Conservation (phyloP, 768 basidiomycete genomes). For the Boletus rubescentipes region DNA sequence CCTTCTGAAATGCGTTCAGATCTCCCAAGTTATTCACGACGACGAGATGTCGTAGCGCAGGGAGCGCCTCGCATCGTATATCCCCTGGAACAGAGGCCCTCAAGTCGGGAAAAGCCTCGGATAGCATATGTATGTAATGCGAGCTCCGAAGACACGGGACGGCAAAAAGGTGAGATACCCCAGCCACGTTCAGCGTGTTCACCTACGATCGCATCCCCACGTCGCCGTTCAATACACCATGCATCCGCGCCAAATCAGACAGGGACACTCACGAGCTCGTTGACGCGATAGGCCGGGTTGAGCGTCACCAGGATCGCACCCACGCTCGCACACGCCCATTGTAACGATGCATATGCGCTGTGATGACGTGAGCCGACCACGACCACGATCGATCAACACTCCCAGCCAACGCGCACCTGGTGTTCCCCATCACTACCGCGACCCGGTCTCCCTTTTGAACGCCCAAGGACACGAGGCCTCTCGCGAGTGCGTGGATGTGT, state of each 20-base stretch:
- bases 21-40: constrained; percentile 62
- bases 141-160: constrained; percentile 70
- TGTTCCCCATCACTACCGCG: constrained; percentile 83
- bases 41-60: constrained; percentile 60
- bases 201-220: constrained; percentile 41
- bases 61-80: constrained; percentile 58
- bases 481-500: constrained; percentile 64
- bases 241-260: background rate
- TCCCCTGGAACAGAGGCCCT: constrained; percentile 47
- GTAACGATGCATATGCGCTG: constrained; percentile 76
- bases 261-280: constrained; percentile 57
- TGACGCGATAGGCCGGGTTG: constrained; percentile 75
- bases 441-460: constrained; percentile 76
- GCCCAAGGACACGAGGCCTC: constrained; percentile 68
- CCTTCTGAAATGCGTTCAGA: constrained; percentile 38
- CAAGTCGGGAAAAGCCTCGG: constrained; percentile 57
- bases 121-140: constrained; percentile 59
- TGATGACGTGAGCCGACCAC: background rate
- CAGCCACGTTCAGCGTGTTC: constrained; percentile 58
- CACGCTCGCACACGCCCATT: constrained; percentile 84
- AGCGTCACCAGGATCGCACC: constrained; percentile 83
- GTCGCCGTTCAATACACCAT: background rate
- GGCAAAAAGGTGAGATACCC: constrained; percentile 67
- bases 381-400: background rate
- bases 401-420: constrained; percentile 49